Conservation (phyloP, 2,329 filamentous ascomycete species). For the Alternaria sp. region DNA sequence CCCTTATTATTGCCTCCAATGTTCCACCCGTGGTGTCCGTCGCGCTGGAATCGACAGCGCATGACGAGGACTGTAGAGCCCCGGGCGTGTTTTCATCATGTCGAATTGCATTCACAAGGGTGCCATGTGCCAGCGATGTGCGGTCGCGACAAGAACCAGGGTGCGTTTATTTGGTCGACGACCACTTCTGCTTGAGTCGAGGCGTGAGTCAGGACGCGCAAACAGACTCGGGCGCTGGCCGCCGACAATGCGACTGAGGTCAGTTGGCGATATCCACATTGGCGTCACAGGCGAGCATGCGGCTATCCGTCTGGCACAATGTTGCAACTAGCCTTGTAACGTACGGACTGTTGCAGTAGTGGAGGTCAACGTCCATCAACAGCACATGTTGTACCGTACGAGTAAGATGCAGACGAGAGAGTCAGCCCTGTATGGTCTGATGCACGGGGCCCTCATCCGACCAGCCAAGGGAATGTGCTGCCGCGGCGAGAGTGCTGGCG, state of each 20-base stretch:
- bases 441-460: constrained; percentile 31
- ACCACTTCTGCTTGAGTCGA: constrained; percentile 6
- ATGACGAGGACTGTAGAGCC: constrained; percentile 11
- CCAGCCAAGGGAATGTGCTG: not conserved
- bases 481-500: not conserved
- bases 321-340: constrained; percentile 12
- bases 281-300: constrained; percentile 1
- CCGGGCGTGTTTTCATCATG: not conserved
- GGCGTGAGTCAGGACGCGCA: constrained; percentile 13
- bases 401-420: constrained; percentile 3
- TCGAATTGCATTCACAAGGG: constrained; percentile 32
- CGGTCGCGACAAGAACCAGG: constrained; percentile 24
- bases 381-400: constrained; percentile 22
- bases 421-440: constrained; percentile 32
- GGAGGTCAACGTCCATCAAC: not conserved
- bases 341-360: constrained; percentile 7
- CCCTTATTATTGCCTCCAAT: constrained; percentile 23
- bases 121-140: constrained; percentile 46
- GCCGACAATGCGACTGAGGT: not conserved
- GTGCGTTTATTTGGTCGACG: constrained; percentile 15
- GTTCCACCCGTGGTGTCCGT: constrained; percentile 38
- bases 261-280: not conserved
- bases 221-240: not conserved
- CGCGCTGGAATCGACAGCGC: constrained; percentile 21
- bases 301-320: not conserved